These are phyloP conservation scores for Tetrapisispora namnaoensis DNA, from an alignment of 805 yeast species.

Conservation along the genomic window DNA sequence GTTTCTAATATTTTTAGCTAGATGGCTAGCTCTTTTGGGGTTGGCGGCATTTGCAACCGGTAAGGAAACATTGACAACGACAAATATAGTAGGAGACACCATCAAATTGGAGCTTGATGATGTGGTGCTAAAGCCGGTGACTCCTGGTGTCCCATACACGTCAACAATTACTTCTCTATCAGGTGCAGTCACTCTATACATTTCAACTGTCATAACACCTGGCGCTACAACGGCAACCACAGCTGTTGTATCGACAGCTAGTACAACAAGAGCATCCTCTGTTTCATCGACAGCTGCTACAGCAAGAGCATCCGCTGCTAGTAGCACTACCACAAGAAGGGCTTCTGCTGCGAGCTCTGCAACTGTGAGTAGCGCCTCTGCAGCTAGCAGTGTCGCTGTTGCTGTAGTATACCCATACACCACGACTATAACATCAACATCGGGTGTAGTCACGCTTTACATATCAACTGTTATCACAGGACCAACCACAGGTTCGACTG, in stretches of 20 bases:
- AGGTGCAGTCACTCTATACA: constrained; percentile 7
- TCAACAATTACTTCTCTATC: constrained; percentile 9
- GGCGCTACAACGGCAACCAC: not conserved
- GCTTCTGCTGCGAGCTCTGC: no score
- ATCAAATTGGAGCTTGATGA: constrained; percentile 5
- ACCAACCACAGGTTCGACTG: not conserved
- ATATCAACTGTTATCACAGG: constrained; percentile 18
- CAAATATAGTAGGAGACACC: not conserved
- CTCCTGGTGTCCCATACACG: constrained; percentile 8
- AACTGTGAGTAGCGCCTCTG: no score
- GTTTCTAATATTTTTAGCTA: not conserved
- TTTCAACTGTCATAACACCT: constrained; percentile 4
- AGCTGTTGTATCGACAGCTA: not conserved
- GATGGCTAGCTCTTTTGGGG: not conserved
- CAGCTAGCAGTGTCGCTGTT: constrained; percentile 14
- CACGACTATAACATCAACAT: not conserved
- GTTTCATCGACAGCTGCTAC: constrained; percentile 4
- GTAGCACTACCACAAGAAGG: not conserved
- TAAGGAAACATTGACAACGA: not conserved
- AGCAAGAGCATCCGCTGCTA: constrained; percentile 11
- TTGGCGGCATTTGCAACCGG: not conserved
- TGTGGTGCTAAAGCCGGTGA: constrained; percentile 8
- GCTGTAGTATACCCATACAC: constrained; percentile 14
- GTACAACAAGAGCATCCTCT: constrained; percentile 3
- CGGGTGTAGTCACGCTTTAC: not conserved